Evolutionary conservation across 805 yeast species (phyloP), one percentile per base, ranked within the genome.

Genomic region (Metschnikowia santaceciliae): DNA sequence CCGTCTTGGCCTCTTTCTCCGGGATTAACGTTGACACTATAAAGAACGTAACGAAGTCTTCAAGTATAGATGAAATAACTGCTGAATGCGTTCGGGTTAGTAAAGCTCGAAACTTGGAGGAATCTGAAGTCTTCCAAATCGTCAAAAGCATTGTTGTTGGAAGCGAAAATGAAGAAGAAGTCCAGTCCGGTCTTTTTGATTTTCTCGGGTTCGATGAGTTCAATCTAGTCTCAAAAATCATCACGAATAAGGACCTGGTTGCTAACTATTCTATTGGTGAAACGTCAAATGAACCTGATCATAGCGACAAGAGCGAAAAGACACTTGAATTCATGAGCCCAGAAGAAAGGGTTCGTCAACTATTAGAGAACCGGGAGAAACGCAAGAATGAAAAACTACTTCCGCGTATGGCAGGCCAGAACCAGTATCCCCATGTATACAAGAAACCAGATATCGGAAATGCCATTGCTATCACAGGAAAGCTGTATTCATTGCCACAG

Each of bases 341-440:
- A 1, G 79, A 75, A 46, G 84, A 83, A 47, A 75, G 86, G 48
- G 78, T 75, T 19, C 74, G 75, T 19, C 79, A 80, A 54, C 79
- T 82, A 6, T 63, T 71, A 17, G 74, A 75, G 33, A 84, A 82
- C 58, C 76, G 76, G 2, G 68, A 72, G 48, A 67, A 63, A 20
- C 78, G 83, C 0, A 79, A 76, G 57, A 79, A 78, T 57, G 75
- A 74, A 46, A 70, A 71, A 20, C 61, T 84, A 15, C 74, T 73
- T 13, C 79, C 82, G 1, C 78, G 75, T 34, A 48, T 44, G n/a
- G 36, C 52, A n/a, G 60, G 66, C 13, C 64, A 72, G 4, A 74
- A 71, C 36, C 77, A 77, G 17, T 92, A 90, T 60, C 97, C 97
- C 0, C 96, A 95, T 68, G 97, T 94, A 1, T 94, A 77, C 66